Conservation (phyloP, 495 filamentous ascomycete species). For the Massariosphaeria phaeospora region DNA sequence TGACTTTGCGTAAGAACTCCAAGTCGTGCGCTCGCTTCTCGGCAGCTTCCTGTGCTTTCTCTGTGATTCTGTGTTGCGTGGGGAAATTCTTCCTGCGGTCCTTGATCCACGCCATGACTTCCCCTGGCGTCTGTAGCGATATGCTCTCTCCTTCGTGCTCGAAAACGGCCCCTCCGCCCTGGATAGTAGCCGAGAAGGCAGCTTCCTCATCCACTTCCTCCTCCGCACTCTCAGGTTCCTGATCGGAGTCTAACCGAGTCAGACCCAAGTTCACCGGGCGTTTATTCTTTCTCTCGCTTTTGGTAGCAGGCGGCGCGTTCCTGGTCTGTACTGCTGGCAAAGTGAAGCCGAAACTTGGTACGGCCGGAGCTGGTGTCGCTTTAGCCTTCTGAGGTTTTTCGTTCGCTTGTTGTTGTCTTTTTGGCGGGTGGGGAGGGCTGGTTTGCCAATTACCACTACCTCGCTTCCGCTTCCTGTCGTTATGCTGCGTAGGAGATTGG, state of each 20-base stretch:
- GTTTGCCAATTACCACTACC: not conserved
- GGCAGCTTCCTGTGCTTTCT: slow-evolving; percentile 38
- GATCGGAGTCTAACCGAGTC: slow-evolving; percentile 67
- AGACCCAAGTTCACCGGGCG: slow-evolving; percentile 74
- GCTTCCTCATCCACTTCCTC: slow-evolving; percentile 67
- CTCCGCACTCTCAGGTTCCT: slow-evolving; percentile 57
- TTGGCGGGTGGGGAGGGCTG: not conserved
- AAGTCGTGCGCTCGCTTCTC: slow-evolving; percentile 24
- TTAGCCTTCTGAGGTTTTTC: slow-evolving; percentile 29
- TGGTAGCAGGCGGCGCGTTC: slow-evolving; percentile 50
- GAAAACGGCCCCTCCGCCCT: slow-evolving; percentile 21
- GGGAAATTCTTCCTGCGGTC: slow-evolving; percentile 76
- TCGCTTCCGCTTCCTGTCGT: slow-evolving; percentile 12
- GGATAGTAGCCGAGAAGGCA: slow-evolving; percentile 31
- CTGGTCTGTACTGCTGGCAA: slow-evolving; percentile 45
- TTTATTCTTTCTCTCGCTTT: slow-evolving; percentile 58
- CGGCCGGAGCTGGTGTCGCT: slow-evolving; percentile 46
- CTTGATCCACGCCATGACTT: slow-evolving; percentile 73
- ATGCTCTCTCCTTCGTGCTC: slow-evolving; percentile 36
- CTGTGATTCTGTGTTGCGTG: slow-evolving; percentile 59
- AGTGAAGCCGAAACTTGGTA: slow-evolving; percentile 59
- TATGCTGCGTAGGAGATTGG: not conserved
- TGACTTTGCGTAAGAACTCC: slow-evolving; percentile 22
- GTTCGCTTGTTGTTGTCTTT: not conserved
- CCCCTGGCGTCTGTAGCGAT: slow-evolving; percentile 52